Evolutionary conservation across 306 rosid genomes (phyloP), one percentile per base, ranked within the genome.

Genomic region (Trifolium repens): DNA sequence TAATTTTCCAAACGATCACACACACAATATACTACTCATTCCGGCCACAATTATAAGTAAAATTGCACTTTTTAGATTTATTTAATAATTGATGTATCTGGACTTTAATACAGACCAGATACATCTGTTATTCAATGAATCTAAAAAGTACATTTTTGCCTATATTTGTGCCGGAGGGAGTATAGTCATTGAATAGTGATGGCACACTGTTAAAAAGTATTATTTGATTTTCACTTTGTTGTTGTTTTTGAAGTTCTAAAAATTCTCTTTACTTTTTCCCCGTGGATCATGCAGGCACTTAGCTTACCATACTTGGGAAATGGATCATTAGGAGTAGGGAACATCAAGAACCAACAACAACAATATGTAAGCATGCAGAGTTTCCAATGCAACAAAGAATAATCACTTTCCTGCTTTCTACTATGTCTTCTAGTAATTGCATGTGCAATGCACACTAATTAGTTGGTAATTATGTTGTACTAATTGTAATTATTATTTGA

Each of bases 221-320:
- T 27, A 7, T 14, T 61, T 0, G 30, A 30, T 61, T 59, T 19
- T 17, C 7, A 19, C 30, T 9, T 54, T 54, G 0, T 17, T 54
- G 0, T 17, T 17, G 50, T 44, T 44, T 39, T 46, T 46, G 16
- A 46, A 46, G 52, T 46, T 46, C 52, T 46, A 46, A 46, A 46
- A 46, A 46, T 46, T 46, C 16, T 60, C 12, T 30, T 32, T 14
- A 32, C 67, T 14, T 30, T 61, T 32, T 61, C 58, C 19, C 42
- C 67, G 42, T 75, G 59, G 52, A 50, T 16, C 10, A 77, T 85
- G 78, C 93, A 96, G 99, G 97, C 92, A 42, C 99, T 96, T 61
- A 90, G 98, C 81, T 85, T 87, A 73, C 99, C 99, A 52, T 96
- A 96, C 97, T 81, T 96, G 87, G 89, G 88, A 70, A 87, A 34